Evolutionary conservation across 306 rosid genomes (phyloP).

Genomic region (Malus sylvestris): DNA sequence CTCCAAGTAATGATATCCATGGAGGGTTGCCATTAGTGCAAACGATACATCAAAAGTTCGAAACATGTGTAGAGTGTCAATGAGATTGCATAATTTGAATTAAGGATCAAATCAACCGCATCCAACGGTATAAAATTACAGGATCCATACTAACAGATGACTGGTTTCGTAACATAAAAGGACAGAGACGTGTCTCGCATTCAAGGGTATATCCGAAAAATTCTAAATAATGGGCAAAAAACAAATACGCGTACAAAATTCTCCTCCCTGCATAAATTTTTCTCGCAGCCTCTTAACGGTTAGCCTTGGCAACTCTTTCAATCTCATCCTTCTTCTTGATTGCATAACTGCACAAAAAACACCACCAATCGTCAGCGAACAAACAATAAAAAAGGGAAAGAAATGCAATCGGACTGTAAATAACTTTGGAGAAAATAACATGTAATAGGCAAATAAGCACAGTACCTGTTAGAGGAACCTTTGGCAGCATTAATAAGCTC

Average conservation of each 20-base stretch:
- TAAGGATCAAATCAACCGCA: neutral
- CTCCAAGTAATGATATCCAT: too few species aligned
- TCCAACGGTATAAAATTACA: neutral
- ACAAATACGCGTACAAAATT: neutral
- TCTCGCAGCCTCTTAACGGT: constrained; percentile 26
- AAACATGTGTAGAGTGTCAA: too few species aligned
- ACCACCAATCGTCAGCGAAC: neutral
- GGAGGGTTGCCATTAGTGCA: too few species aligned
- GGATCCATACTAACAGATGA: neutral
- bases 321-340: neutral
- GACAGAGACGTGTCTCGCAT: neutral
- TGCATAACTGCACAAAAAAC: neutral
- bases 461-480: constrained; percentile 43
- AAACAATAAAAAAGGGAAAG: neutral
- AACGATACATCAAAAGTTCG: too few species aligned
- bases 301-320: constrained; percentile 47
- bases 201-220: neutral
- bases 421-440: neutral
- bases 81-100: too few species aligned
- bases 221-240: neutral
- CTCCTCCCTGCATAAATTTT: neutral
- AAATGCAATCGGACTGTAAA: neutral
- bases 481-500: constrained; percentile 24
- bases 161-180: neutral
- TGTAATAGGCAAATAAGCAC: neutral